Evolutionary conservation across 768 basidiomycete species (phyloP), one percentile per base, ranked within the genome.

Genomic region (Suillus sp.): DNA sequence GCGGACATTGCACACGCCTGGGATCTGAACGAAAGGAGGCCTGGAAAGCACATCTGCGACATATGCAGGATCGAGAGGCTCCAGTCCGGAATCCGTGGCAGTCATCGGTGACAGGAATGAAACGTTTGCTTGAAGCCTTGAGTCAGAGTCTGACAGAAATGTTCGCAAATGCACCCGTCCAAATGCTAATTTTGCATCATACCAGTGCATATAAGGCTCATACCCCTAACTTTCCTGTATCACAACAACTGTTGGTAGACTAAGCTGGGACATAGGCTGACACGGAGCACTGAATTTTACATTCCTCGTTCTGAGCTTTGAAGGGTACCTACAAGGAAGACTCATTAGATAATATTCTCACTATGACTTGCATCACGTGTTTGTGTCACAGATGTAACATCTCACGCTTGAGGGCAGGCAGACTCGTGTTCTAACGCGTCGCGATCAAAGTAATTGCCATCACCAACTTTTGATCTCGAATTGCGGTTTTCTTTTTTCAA

Each of bases 1-100:
- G 61, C 92, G 82, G 58, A 89, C 80, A 72, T 93, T 93, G 67
- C 84, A 85, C 10, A 93, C 90, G 35, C 92, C 92, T n/a, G 84
- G 73, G 67, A 93, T 80, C 20, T 78, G 70, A 10, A 91, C 83
- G 67, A 93, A 93, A 0, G 92, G 92, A 9, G 85, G 86, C 30
- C 79, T 80, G 1, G 89, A 90, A 43, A 93, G 83, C 11, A 85
- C 75, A 27, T 87, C 81, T 8, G 81, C 77, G 22, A 93, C 89
- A 75, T 86, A 85, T 20, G 72, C 74, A 2, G 89, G 84, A 69
- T 92, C 90, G 53, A 93, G 76, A 48, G 88, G 85, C 62, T 86
- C 86, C 53, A 89, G 78, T 81, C 76, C 70, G 57, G 61, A 60
- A 58, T 62, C 67, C 66, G 59, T 63, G 16, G 68, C 65, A 43